Percentiles rank a stretch among this genome's conserved stretches.
phyloP scores from a whole-genome alignment of 148 eudicot genomes.

The Hydrangea macrophylla region DNA sequence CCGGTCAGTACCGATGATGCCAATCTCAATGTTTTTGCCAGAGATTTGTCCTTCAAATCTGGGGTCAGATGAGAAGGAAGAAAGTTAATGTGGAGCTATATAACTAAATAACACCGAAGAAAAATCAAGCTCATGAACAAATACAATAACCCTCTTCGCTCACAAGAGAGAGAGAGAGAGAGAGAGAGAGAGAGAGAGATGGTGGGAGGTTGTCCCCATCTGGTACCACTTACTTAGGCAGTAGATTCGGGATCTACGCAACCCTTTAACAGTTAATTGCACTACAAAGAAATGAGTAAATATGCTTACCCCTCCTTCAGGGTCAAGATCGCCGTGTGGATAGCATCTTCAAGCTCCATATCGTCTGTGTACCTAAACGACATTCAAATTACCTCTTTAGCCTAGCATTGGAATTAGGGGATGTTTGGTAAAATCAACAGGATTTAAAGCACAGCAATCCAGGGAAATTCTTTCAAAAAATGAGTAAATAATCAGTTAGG shows the following conservation, averaged over 20 bases:
- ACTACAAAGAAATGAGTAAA: background rate
- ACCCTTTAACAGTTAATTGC: background rate
- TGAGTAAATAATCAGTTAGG: background rate
- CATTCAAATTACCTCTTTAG: conserved; percentile 1
- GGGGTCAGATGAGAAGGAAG: background rate
- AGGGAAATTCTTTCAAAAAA: background rate
- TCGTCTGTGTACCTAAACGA: conserved; percentile 86
- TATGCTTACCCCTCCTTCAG: conserved; percentile 95
- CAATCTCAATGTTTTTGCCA: conserved; percentile 90
- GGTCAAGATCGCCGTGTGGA: conserved; percentile 95
- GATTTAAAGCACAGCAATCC: background rate
- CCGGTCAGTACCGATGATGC: conserved; percentile 75
- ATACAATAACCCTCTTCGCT: too few relatives aligned
- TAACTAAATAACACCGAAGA: too few relatives aligned
- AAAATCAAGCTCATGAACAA: too few relatives aligned
- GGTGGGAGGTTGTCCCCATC: background rate
- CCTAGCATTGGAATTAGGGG: background rate
- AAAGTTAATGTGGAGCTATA: background rate
- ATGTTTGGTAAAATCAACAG: background rate
- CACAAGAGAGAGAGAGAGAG: too few relatives aligned
- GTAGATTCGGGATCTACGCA: background rate
- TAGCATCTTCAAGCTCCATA: conserved; percentile 99
- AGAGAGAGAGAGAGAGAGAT: background rate
- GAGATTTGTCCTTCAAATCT: conserved; percentile 98
- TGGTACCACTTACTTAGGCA: background rate